phyloP scores from a whole-genome alignment of 306 rosid species.

The Citrullus mucosospermus region DNA sequence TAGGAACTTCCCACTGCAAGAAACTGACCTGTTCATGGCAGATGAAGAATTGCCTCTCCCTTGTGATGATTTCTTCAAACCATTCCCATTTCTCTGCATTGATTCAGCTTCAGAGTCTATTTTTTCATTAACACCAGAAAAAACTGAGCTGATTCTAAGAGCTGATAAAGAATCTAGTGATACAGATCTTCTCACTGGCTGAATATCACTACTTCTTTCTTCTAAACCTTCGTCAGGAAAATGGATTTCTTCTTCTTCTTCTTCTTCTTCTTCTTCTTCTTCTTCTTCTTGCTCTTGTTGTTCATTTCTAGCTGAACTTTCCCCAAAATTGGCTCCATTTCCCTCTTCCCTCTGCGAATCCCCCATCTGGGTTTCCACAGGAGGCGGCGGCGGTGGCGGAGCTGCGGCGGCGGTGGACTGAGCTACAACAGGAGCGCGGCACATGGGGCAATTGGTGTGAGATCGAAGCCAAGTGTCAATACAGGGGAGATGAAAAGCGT shows the following conservation, averaged over 20 bases:
- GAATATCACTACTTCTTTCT: background rate
- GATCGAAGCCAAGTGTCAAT: conserved; percentile 91
- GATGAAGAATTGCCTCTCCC: conserved; percentile 18
- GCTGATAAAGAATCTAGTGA: conserved; percentile 47
- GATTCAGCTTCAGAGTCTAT: background rate
- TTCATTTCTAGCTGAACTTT: conserved; percentile 6
- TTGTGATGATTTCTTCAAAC: background rate
- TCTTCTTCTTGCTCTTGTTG: background rate
- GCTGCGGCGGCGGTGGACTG: background rate
- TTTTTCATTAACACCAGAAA: background rate
- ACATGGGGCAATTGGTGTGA: conserved; percentile 76
- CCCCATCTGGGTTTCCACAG: background rate
- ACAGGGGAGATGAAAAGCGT: conserved; percentile 77
- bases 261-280: background rate
- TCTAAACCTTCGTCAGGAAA: background rate
- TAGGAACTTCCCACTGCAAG: conserved; percentile 37
- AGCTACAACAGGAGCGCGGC: conserved; percentile 58
- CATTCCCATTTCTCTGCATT: background rate
- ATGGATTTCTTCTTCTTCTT: background rate
- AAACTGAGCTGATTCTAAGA: conserved; percentile 20
- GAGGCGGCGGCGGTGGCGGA: conserved; percentile 1
- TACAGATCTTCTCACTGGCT: conserved; percentile 40
- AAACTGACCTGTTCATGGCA: conserved; percentile 54
- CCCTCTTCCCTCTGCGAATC: background rate
- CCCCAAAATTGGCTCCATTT: background rate